Evolutionary conservation across 1,284 basidiomycete genomes (phyloP).

Genomic region (Ganoderma resinaceum): DNA sequence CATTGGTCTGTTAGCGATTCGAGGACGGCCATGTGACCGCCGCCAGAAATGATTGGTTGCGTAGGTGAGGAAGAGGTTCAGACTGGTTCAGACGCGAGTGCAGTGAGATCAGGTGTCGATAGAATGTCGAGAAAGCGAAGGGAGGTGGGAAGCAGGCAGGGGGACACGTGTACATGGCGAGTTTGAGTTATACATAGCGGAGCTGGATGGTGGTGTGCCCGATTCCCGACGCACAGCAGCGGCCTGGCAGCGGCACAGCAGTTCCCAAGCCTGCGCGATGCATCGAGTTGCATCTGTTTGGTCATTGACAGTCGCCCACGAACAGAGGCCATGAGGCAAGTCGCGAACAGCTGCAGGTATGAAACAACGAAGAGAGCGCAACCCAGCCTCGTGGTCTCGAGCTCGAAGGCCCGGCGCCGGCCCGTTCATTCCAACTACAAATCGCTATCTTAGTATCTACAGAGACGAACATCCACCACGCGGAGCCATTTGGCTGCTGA

Average conservation of each 20-base stretch:
- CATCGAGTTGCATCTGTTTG: no score
- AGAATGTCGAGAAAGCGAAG: neutral
- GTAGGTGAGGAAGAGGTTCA: neutral
- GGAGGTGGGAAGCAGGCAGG: neutral
- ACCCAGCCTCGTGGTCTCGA: no score
- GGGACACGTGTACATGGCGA: slow-evolving; percentile 13
- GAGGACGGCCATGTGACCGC: slow-evolving; percentile 21
- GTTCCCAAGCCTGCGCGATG: neutral
- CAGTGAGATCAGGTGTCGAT: neutral
- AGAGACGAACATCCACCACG: no score
- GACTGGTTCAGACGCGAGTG: neutral
- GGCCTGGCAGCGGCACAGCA: no score
- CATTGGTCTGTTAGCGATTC: slow-evolving; percentile 18
- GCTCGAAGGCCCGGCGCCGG: no score
- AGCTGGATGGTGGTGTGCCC: neutral
- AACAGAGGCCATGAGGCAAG: no score
- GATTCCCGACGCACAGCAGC: neutral
- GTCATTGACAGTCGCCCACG: no score
- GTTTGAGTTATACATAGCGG: neutral
- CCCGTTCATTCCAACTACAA: no score
- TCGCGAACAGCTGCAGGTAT: no score
- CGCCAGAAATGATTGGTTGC: neutral
- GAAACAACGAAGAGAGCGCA: no score
- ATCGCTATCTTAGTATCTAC: no score
- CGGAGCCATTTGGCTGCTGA: no score